Conservation (phyloP, 2,329 filamentous ascomycete species). For the Proliferodiscus dingleyae region DNA sequence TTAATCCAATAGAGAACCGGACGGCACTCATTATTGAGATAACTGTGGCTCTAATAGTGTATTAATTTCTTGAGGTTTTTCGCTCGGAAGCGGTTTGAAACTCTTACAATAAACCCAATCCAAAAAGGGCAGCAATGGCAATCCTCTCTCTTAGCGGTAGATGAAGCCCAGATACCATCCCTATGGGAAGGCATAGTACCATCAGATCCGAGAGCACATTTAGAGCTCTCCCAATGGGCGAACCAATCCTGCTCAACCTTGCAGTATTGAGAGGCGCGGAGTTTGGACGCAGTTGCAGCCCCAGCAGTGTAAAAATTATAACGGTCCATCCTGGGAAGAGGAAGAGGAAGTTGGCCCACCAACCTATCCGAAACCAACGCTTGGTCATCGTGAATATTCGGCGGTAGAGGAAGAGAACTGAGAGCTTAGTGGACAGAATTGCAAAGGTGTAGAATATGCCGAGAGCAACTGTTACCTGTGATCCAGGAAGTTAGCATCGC, state of each 20-base stretch:
- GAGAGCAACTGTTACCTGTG: not conserved
- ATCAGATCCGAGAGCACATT: not conserved
- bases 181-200: not conserved
- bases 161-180: not conserved
- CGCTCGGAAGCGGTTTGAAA: too few species aligned
- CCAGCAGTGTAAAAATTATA: not conserved
- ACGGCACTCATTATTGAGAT: not conserved
- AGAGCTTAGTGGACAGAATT: not conserved
- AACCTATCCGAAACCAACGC: not conserved
- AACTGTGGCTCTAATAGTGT: not conserved
- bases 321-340: not conserved
- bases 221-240: not conserved
- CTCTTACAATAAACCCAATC: not conserved
- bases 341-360: not conserved
- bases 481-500: not conserved
- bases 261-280: not conserved
- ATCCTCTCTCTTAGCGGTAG: not conserved
- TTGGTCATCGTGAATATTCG: not conserved
- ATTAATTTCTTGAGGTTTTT: too few species aligned
- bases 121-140: not conserved
- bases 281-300: not conserved
- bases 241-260: not conserved
- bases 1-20: not conserved
- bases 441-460: not conserved
- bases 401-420: not conserved